Evolutionary conservation across 2,329 filamentous ascomycete species (phyloP).

Genomic region (Cucurbitaria berberidis): DNA sequence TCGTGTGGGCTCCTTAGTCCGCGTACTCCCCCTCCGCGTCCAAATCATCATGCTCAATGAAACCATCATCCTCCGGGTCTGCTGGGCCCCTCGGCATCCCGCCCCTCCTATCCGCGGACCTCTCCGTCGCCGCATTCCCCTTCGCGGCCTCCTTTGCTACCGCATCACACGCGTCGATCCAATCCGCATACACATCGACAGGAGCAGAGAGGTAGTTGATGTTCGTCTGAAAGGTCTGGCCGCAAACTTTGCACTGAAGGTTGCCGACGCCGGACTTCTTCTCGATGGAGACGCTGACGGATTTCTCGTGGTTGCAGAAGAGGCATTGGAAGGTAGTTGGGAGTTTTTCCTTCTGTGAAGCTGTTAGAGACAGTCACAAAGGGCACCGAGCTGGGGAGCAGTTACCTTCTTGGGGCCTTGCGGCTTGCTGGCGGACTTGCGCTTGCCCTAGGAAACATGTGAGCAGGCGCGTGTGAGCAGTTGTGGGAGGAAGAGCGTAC

Average conservation of each 20-base stretch:
- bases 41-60: slow-evolving; percentile 48
- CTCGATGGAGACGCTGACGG: slow-evolving; percentile 88
- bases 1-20: slow-evolving; percentile 17
- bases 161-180: slow-evolving; percentile 91
- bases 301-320: slow-evolving; percentile 98
- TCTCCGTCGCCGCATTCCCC: slow-evolving; percentile 36
- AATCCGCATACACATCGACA: slow-evolving; percentile 96
- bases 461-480: slow-evolving; percentile 28
- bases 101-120: slow-evolving; percentile 35
- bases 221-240: slow-evolving; percentile 88
- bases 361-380: slow-evolving; percentile 11
- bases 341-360: slow-evolving; percentile 65
- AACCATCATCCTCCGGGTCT: slow-evolving; percentile 45
- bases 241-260: slow-evolving; percentile 89
- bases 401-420: slow-evolving; percentile 79
- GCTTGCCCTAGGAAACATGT: slow-evolving; percentile 71
- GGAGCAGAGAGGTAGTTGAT: slow-evolving; percentile 92
- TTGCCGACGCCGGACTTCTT: slow-evolving; percentile 89
- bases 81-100: slow-evolving; percentile 26
- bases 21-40: slow-evolving; percentile 49
- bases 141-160: slow-evolving; percentile 68
- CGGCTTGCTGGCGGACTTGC: slow-evolving; percentile 84
- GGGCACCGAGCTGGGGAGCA: background rate
- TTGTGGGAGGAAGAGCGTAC: slow-evolving; percentile 18
- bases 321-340: slow-evolving; percentile 91